Evolutionary conservation across 2,329 filamentous ascomycete species (phyloP).

Genomic region (Scortechinia acanthostroma): DNA sequence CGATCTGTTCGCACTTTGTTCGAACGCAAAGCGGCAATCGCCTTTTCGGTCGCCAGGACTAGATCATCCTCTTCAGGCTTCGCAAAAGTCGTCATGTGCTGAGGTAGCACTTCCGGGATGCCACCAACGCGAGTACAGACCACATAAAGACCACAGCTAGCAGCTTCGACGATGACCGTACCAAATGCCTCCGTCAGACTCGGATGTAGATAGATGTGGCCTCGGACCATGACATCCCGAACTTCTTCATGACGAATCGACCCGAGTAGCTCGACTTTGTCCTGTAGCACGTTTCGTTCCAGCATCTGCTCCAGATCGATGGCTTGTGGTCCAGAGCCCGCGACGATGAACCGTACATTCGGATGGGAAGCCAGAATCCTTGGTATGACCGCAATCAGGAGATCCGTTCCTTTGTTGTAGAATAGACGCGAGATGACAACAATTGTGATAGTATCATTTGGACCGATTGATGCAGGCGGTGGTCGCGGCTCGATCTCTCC

Average conservation of each 20-base stretch:
- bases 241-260: conserved; percentile 93
- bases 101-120: conserved; percentile 90
- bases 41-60: conserved; percentile 79
- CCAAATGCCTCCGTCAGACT: conserved; percentile 94
- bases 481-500: conserved; percentile 31
- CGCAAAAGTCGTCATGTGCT: conserved; percentile 95
- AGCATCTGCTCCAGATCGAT: conserved; percentile 98
- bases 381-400: conserved; percentile 92
- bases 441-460: conserved; percentile 84
- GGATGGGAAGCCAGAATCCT: conserved; percentile 82
- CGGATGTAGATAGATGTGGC: conserved; percentile 93
- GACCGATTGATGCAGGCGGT: conserved; percentile 49
- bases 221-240: conserved; percentile 91
- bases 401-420: conserved; percentile 96
- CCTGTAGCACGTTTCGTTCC: conserved; percentile 86
- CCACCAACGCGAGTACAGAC: conserved; percentile 94
- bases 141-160: conserved; percentile 89
- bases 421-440: conserved; percentile 95
- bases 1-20: conserved; percentile 84
- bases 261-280: conserved; percentile 86
- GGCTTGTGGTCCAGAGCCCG: conserved; percentile 88
- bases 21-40: conserved; percentile 77
- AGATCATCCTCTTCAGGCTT: conserved; percentile 95
- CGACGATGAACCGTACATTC: conserved; percentile 94
- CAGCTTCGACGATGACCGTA: conserved; percentile 94